Evolutionary conservation across 2,329 filamentous ascomycete species (phyloP).

Genomic region (Bipolaris gigantea): DNA sequence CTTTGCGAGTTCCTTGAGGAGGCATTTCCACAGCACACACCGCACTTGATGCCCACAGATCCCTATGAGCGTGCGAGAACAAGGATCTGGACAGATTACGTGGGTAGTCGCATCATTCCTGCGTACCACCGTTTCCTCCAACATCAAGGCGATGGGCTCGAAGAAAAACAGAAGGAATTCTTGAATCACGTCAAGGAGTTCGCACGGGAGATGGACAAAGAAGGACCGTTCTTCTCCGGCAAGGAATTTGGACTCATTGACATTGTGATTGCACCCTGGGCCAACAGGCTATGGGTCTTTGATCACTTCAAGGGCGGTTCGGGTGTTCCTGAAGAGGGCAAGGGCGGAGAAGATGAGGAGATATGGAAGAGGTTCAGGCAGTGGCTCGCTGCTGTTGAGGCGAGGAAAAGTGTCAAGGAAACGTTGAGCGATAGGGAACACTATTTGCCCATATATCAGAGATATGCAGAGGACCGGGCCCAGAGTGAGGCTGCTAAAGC

Average conservation of each 20-base stretch:
- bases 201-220: slow-evolving; percentile 61
- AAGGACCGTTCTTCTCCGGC: slow-evolving; percentile 70
- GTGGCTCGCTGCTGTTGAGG: slow-evolving; percentile 64
- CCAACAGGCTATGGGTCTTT: slow-evolving; percentile 70
- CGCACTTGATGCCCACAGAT: slow-evolving; percentile 60
- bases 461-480: slow-evolving; percentile 52
- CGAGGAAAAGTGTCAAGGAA: slow-evolving; percentile 64
- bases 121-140: slow-evolving; percentile 65
- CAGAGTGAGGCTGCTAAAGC: slow-evolving; percentile 54
- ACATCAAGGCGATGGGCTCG: slow-evolving; percentile 44
- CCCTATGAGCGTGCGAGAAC: slow-evolving; percentile 67
- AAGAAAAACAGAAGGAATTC: slow-evolving; percentile 61
- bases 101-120: slow-evolving; percentile 67
- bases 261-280: slow-evolving; percentile 72
- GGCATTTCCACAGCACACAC: slow-evolving; percentile 58
- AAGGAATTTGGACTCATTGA: slow-evolving; percentile 67
- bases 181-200: slow-evolving; percentile 62
- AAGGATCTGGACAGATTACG: slow-evolving; percentile 74
- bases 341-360: slow-evolving; percentile 57
- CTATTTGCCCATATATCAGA: slow-evolving; percentile 68
- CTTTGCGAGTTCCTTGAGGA: slow-evolving; percentile 78
- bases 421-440: slow-evolving; percentile 69
- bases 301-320: slow-evolving; percentile 70
- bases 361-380: slow-evolving; percentile 66
- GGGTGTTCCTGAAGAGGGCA: slow-evolving; percentile 53